A percentile compares a stretch with the other conserved stretches of the same genome.
Conservation (phyloP, 1,284 basidiomycete species). For the Rhodotorula sp. region DNA sequence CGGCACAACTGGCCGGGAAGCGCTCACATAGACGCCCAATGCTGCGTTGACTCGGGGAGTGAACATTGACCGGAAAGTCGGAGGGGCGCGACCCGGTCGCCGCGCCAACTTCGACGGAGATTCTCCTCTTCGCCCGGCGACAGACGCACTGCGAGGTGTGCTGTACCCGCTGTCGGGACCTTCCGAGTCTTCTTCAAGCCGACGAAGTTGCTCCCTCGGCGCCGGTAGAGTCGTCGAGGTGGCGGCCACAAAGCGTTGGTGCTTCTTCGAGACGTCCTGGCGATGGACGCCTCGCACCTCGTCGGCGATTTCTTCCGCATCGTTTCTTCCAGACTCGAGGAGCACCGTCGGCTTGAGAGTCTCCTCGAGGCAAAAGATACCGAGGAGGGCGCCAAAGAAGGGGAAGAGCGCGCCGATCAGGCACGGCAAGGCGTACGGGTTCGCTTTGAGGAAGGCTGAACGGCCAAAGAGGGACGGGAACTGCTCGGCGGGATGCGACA, state of each 20-base stretch:
- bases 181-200: constrained; percentile 12
- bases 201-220: constrained; percentile 4
- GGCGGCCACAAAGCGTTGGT: constrained; percentile 15
- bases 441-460: constrained; percentile 38
- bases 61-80: constrained; percentile 18
- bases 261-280: constrained; percentile 1
- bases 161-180: constrained; percentile 35
- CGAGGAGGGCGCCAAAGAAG: constrained; percentile 44
- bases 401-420: constrained; percentile 46
- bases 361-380: constrained; percentile 49
- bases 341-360: constrained; percentile 17
- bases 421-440: constrained; percentile 51
- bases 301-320: background rate
- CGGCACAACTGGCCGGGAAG: background rate
- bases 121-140: background rate
- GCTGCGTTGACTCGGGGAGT: constrained; percentile 20
- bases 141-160: constrained; percentile 30
- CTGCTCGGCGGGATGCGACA: constrained; percentile 45
- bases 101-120: background rate
- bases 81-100: background rate
- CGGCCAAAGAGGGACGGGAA: constrained; percentile 41
- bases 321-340: background rate
- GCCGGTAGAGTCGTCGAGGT: constrained; percentile 28
- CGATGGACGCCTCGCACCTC: background rate
- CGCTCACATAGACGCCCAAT: constrained; percentile 23